Conservation (phyloP, 495 filamentous ascomycete genomes). For the Penicillium antarcticum region DNA sequence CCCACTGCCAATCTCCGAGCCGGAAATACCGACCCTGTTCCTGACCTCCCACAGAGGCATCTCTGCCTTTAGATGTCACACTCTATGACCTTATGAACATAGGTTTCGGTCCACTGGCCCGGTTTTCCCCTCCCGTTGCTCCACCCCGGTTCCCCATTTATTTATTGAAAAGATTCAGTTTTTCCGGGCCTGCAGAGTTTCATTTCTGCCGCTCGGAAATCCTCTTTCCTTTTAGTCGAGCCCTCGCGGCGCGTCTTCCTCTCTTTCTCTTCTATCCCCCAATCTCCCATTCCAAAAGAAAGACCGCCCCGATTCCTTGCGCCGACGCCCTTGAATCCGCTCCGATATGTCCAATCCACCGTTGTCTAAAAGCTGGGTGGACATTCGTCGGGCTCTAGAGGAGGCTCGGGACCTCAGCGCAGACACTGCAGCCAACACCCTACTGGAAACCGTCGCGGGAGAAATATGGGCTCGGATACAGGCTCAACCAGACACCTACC, state of each 20-base stretch:
- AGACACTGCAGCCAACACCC: conserved; percentile 43
- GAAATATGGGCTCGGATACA: conserved; percentile 62
- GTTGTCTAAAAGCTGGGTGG: conserved; percentile 13
- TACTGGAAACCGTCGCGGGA: conserved; percentile 54
- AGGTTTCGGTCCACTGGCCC: conserved; percentile 11
- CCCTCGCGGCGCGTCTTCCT: conserved; percentile 9
- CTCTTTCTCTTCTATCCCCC: neutral
- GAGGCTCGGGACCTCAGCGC: conserved; percentile 64
- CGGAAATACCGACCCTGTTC: conserved; percentile 11
- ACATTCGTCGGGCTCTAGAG: conserved; percentile 53
- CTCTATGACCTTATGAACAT: neutral
- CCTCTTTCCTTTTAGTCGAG: neutral
- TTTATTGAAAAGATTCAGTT: conserved; percentile 20
- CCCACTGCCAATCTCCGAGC: neutral
- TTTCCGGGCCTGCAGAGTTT: conserved; percentile 17
- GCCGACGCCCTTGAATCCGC: too few species aligned
- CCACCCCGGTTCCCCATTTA: conserved; percentile 24
- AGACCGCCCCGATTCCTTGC: neutral
- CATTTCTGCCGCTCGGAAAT: conserved; percentile 1
- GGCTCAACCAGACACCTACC: conserved; percentile 55
- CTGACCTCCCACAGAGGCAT: conserved; percentile 8
- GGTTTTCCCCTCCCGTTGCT: conserved; percentile 16
- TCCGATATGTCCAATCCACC: conserved; percentile 3
- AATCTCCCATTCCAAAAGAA: neutral
- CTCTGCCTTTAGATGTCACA: conserved; percentile 12